Percentiles rank a stretch among this genome's conserved stretches.
Evolutionary conservation across 495 filamentous ascomycete species (phyloP).

Genomic region (Massariosphaeria phaeospora): DNA sequence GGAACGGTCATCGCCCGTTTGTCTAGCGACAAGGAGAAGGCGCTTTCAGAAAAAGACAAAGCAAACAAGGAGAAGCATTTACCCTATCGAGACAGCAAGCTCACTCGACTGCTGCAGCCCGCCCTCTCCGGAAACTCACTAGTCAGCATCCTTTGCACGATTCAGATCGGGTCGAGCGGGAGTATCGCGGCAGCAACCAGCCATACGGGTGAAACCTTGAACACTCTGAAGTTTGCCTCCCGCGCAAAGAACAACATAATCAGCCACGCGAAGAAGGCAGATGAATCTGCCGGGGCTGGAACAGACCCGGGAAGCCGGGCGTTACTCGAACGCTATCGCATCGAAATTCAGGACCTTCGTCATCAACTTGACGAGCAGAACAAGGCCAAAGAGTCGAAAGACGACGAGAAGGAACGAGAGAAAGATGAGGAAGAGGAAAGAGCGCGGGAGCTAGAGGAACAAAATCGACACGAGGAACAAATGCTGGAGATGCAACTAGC

Average conservation of each 20-base stretch:
- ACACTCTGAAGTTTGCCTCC: conserved; percentile 94
- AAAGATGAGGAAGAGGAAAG: conserved; percentile 61
- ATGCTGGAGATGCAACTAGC: conserved; percentile 98
- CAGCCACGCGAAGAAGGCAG: conserved; percentile 91
- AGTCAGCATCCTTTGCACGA: conserved; percentile 94
- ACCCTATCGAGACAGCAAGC: conserved; percentile 94
- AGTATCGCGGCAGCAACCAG: conserved; percentile 57
- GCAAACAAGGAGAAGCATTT: conserved; percentile 81
- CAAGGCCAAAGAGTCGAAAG: conserved; percentile 57
- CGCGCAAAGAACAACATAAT: conserved; percentile 97
- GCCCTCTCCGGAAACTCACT: conserved; percentile 90
- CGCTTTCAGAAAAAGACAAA: conserved; percentile 50
- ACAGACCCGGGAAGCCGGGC: conserved; percentile 80
- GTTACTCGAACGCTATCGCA: conserved; percentile 84
- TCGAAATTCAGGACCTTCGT: conserved; percentile 84
- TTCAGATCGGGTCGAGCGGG: conserved; percentile 68
- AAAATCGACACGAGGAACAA: conserved; percentile 88
- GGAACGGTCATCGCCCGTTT: conserved; percentile 91
- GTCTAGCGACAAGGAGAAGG: conserved; percentile 78
- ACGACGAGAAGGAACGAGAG: conserved; percentile 51
- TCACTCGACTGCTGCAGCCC: conserved; percentile 87
- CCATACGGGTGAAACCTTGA: conserved; percentile 82
- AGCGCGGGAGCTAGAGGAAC: conserved; percentile 68
- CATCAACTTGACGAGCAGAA: conserved; percentile 75
- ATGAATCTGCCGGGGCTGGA: conserved; percentile 65